Conservation (phyloP, 768 basidiomycete genomes). For the Lactarius psammicola region DNA sequence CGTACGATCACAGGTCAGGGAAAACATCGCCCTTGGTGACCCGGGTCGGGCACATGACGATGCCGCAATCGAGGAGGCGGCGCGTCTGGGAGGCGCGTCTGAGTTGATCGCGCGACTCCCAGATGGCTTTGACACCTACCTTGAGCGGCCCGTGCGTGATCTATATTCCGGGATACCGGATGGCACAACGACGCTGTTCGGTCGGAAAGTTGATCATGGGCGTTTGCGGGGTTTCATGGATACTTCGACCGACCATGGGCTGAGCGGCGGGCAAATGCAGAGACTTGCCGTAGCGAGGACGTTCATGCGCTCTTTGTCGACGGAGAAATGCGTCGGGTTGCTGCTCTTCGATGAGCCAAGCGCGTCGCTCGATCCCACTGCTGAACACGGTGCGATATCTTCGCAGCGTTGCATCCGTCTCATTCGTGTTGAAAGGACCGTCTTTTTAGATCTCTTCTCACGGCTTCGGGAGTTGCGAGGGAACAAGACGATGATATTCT, state of each 20-base stretch:
- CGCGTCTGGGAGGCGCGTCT: slow-evolving; percentile 66
- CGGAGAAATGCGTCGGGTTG: slow-evolving; percentile 51
- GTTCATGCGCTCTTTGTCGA: slow-evolving; percentile 63
- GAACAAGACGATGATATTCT: slow-evolving; percentile 82
- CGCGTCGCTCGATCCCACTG: slow-evolving; percentile 69
- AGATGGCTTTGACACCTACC: slow-evolving; percentile 67
- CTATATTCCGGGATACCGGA: slow-evolving; percentile 64
- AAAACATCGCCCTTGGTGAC: slow-evolving; percentile 76
- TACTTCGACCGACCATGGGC: slow-evolving; percentile 9
- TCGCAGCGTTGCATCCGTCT: background rate
- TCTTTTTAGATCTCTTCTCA: slow-evolving; percentile 58
- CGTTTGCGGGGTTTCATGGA: slow-evolving; percentile 5
- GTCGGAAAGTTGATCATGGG: slow-evolving; percentile 44
- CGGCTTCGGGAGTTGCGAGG: slow-evolving; percentile 64
- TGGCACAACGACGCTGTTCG: slow-evolving; percentile 63
- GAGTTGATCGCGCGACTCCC: slow-evolving; percentile 62
- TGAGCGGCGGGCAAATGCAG: slow-evolving; percentile 78
- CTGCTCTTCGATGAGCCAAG: slow-evolving; percentile 73
- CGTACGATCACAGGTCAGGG: slow-evolving; percentile 51
- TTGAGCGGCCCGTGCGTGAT: slow-evolving; percentile 66
- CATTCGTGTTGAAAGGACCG: background rate
- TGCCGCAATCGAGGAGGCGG: slow-evolving; percentile 62
- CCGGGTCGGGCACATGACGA: slow-evolving; percentile 53
- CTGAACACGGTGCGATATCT: slow-evolving; percentile 57
- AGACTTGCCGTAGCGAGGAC: slow-evolving; percentile 69